phyloP scores from a whole-genome alignment of 768 basidiomycete genomes.

The Neoboletus magnificus region DNA sequence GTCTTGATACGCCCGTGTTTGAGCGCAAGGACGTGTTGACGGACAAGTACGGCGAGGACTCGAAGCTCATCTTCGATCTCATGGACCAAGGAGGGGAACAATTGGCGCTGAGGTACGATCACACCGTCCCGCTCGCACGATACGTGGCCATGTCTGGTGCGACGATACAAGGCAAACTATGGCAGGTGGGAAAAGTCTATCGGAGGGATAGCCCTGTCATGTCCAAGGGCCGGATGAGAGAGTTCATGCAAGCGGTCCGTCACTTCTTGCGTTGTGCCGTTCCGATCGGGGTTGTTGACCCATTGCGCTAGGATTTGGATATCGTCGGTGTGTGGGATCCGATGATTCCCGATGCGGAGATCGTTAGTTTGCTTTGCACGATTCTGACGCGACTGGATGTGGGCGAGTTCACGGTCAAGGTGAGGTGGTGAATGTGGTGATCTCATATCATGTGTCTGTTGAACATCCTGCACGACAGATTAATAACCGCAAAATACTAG shows the following conservation, averaged over 20 bases:
- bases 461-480: slow-evolving; percentile 45
- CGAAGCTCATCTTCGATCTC: slow-evolving; percentile 96
- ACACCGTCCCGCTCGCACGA: slow-evolving; percentile 94
- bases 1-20: slow-evolving; percentile 97
- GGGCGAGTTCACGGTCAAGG: slow-evolving; percentile 94
- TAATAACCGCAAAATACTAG: slow-evolving; percentile 95
- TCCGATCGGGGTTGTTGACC: neutral
- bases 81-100: slow-evolving; percentile 98
- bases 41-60: slow-evolving; percentile 97
- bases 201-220: slow-evolving; percentile 94
- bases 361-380: slow-evolving; percentile 79
- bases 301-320: slow-evolving; percentile 76
- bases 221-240: slow-evolving; percentile 97
- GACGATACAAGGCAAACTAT: slow-evolving; percentile 77
- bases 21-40: slow-evolving; percentile 95
- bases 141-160: slow-evolving; percentile 95
- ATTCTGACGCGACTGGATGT: slow-evolving; percentile 81
- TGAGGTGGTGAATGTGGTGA: slow-evolving; percentile 23
- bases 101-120: slow-evolving; percentile 90
- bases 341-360: slow-evolving; percentile 96
- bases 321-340: slow-evolving; percentile 89
- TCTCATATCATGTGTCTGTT: neutral
- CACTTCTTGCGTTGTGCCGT: neutral
- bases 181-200: slow-evolving; percentile 99
- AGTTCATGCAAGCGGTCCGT: slow-evolving; percentile 93